These are phyloP conservation scores for Ceratobasidium sp. DNA, from an alignment of 1,284 basidiomycete genomes.

Conservation along the genomic window DNA sequence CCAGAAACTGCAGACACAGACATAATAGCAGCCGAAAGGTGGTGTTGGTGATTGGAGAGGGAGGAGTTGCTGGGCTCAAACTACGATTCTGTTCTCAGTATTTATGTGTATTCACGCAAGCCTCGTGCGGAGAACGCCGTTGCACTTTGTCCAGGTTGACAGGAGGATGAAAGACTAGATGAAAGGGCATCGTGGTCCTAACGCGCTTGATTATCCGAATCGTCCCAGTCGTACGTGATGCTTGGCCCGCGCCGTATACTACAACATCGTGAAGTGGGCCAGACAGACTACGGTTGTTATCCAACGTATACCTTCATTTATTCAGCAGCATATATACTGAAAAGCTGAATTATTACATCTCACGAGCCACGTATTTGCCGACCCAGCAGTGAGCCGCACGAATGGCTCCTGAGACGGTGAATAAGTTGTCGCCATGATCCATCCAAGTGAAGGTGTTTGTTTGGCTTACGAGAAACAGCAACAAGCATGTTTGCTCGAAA, in stretches of 20 bases:
- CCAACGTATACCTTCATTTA: too few species aligned
- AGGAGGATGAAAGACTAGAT: background rate
- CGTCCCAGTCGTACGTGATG: background rate
- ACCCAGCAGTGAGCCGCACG: too few species aligned
- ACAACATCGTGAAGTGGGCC: background rate
- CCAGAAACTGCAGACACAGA: background rate
- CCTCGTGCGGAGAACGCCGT: background rate
- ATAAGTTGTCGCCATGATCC: too few species aligned
- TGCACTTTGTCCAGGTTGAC: slow-evolving; percentile 2
- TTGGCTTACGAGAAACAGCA: too few species aligned
- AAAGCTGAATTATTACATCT: too few species aligned
- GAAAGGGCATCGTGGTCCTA: background rate
- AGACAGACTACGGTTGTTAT: too few species aligned
- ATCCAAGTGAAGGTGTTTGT: too few species aligned
- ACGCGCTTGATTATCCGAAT: background rate
- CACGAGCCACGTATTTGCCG: too few species aligned
- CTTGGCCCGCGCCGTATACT: background rate
- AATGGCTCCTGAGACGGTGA: too few species aligned
- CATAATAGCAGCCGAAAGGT: background rate
- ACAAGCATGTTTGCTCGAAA: too few species aligned
- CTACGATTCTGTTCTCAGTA: background rate
- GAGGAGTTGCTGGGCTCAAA: background rate
- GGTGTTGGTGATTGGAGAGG: background rate
- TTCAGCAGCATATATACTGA: too few species aligned
- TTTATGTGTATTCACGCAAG: background rate